Evolutionary conservation across 2,329 filamentous ascomycete species (phyloP).

Genomic region (Aspergillus spinulosporus): DNA sequence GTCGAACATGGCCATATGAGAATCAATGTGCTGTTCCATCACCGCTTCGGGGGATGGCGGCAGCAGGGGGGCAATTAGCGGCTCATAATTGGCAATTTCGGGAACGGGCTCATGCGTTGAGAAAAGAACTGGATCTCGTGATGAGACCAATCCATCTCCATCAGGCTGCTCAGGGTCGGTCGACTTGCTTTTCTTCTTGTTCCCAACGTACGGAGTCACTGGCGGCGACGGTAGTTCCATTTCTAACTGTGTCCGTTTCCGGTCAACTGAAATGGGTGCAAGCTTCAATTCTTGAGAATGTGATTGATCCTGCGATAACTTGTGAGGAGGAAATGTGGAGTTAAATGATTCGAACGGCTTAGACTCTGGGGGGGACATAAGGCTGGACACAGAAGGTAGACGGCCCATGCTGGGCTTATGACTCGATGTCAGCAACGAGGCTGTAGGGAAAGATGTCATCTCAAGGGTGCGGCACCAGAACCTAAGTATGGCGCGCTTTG

Average conservation of each 20-base stretch:
- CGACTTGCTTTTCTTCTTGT: conserved; percentile 42
- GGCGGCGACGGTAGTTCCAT: conserved; percentile 49
- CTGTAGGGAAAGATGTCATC: conserved; percentile 32
- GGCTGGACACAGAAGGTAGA: conserved; percentile 45
- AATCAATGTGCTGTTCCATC: conserved; percentile 43
- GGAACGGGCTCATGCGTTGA: conserved; percentile 38
- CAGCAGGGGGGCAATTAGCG: conserved; percentile 42
- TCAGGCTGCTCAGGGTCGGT: conserved; percentile 36
- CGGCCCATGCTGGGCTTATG: conserved; percentile 41
- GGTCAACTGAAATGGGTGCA: conserved; percentile 44
- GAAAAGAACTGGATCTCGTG: conserved; percentile 46
- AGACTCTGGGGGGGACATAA: conserved; percentile 50
- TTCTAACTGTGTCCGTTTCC: conserved; percentile 45
- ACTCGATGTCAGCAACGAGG: conserved; percentile 24
- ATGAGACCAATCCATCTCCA: conserved; percentile 27
- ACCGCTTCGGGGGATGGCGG: conserved; percentile 38
- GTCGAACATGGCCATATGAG: conserved; percentile 44
- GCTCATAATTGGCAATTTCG: conserved; percentile 40
- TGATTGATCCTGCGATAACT: conserved; percentile 31
- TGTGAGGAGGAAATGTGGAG: conserved; percentile 30
- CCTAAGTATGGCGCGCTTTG: not conserved
- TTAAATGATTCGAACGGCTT: conserved; percentile 54
- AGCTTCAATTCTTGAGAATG: conserved; percentile 37
- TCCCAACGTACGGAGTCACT: conserved; percentile 45
- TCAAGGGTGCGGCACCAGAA: conserved; percentile 6